A percentile compares a stretch with the other conserved stretches of the same genome.
phyloP scores from a whole-genome alignment of 257 asterid genomes.

The Plantago elongata region DNA sequence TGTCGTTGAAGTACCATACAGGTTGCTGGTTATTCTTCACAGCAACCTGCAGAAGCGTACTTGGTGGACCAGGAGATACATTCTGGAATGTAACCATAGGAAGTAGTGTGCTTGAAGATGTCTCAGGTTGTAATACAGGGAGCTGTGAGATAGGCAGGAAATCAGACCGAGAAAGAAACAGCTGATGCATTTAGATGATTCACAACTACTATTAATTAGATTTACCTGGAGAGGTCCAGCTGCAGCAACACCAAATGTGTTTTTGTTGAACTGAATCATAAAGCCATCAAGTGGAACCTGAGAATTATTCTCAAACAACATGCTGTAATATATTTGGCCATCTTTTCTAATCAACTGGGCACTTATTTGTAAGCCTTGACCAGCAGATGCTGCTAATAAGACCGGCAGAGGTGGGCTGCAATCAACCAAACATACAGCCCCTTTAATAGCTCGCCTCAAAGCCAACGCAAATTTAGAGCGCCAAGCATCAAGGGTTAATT shows the following conservation, averaged over 20 bases:
- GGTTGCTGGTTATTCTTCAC: slow-evolving; percentile 98
- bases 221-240: slow-evolving; percentile 85
- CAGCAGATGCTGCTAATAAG: slow-evolving; percentile 14
- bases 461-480: no score
- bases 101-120: slow-evolving; percentile 71
- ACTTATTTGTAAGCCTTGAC: slow-evolving; percentile 95
- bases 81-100: slow-evolving; percentile 95
- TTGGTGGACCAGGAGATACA: slow-evolving; percentile 77
- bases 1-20: slow-evolving; percentile 88
- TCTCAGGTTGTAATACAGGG: slow-evolving; percentile 77
- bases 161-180: slow-evolving; percentile 1
- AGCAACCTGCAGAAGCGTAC: slow-evolving; percentile 83
- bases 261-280: slow-evolving; percentile 94
- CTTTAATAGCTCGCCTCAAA: slow-evolving; percentile 16
- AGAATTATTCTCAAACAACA: slow-evolving; percentile 83
- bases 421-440: slow-evolving; percentile 13
- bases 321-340: slow-evolving; percentile 86
- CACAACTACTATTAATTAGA: slow-evolving; percentile 2
- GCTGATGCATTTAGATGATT: slow-evolving; percentile 1
- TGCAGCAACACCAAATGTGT: slow-evolving; percentile 94
- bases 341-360: slow-evolving; percentile 83
- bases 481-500: no score
- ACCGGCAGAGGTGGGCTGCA: slow-evolving; percentile 87
- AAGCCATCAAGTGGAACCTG: slow-evolving; percentile 85
- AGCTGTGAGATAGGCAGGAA: slow-evolving; percentile 42